Base-by-base conservation (phyloP, 2,329 filamentous ascomycete species). In the Epichloe bromicola region DNA sequence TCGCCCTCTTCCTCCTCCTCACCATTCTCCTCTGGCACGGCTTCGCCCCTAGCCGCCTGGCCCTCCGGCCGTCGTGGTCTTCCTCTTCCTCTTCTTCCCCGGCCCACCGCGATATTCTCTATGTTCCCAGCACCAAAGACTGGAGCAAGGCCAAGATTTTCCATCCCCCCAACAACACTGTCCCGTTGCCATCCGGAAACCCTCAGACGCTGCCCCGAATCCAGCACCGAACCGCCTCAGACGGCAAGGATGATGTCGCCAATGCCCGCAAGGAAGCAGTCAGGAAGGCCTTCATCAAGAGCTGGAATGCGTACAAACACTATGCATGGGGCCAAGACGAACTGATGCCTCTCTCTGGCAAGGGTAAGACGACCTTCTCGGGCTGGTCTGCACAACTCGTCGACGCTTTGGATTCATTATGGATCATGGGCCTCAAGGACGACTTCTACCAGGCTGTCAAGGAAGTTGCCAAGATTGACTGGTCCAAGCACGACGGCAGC, bases 321-420 rank as follows among this genome's bases (percentile, higher is more conserved):
- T 64, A 77, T 56, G 78, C 78, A 1, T 81, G 76, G 75, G 64
- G 71, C n/a, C 67, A 71, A 56, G 78, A 81, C 53, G 76, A 81
- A 64, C 66, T 81, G 40, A 65, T 67, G 54, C 78, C 78, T 14
- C 61, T 77, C 37, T 70, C 73, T 7, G 68, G 71, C 48, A 64
- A 63, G 41, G 73, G 67, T 43, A 70, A 65, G 51, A 72, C 75
- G 53, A 66, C 63, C 2, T 76, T 79, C 57, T 72, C 70, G 10
- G 74, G 75, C 42, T 82, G 79, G 70, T 74, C 71, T 17, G 79
- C 78, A 1, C 80, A 79, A 39, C 61, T 83, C 39, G 73, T 83
- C 38, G 79, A 83, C 62, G 68, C 74, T 0, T 65, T 82, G 52
- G 79, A 82, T 56, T 76, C 76, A 1, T 67, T 83, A 2, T 75